These are phyloP conservation scores for Trichoderma reesei DNA, from an alignment of 495 filamentous ascomycete genomes.

Conservation along the genomic window DNA sequence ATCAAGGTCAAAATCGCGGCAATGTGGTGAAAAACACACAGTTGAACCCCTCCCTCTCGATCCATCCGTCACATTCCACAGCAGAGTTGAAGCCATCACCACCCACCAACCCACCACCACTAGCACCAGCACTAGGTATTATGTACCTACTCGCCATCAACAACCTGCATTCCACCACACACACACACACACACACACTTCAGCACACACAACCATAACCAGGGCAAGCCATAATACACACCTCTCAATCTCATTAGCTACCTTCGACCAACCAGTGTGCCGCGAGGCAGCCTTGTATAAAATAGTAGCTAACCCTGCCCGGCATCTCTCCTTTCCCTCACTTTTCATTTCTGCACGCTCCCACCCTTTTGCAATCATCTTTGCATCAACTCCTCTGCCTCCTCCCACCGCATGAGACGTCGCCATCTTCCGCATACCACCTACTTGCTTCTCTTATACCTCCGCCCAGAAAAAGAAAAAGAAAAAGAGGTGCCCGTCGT, in stretches of 20 bases:
- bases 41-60: background rate
- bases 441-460: background rate
- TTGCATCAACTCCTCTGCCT: background rate
- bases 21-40: background rate
- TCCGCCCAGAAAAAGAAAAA: background rate
- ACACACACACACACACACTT: background rate
- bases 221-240: background rate
- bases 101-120: too few species aligned
- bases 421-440: background rate
- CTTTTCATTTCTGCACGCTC: background rate
- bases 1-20: constrained; percentile 9
- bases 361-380: constrained; percentile 17
- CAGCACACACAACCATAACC: background rate
- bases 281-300: constrained; percentile 34
- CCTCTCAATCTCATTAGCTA: constrained; percentile 15
- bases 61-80: background rate
- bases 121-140: background rate
- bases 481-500: background rate
- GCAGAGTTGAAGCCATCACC: background rate
- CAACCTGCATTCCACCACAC: too few species aligned
- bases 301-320: constrained; percentile 17
- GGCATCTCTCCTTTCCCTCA: constrained; percentile 14
- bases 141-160: background rate
- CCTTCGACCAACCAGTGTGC: constrained; percentile 25
- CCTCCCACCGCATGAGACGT: constrained; percentile 2